Evolutionary conservation across 1,284 basidiomycete genomes (phyloP), one percentile per base, ranked within the genome.

Genomic region (Microbotryum violaceum): DNA sequence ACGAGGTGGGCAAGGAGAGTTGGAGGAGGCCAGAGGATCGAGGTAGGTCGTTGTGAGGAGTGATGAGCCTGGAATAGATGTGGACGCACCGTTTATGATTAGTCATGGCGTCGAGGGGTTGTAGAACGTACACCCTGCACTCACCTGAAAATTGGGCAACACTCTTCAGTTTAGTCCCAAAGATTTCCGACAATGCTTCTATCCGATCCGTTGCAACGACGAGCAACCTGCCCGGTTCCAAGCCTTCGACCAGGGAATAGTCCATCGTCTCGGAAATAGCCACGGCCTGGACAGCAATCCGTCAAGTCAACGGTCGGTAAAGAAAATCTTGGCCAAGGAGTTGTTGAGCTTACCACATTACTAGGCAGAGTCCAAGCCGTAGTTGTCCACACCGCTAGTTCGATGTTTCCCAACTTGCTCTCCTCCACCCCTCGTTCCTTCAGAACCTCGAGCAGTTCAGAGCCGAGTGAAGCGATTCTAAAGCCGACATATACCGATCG

Each of bases 291-390:
- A 21, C 49, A 49, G 57, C 25, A 31, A 57, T 56, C 47, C 49
- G 58, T 6, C 2, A 14, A 20, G 12, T 49, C 14, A 25, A 18
- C 18, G 10, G 6, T 6, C 12, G 0, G 18, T 5, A 2, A 66
- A 9, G 6, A 16, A 2, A 66, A 4, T 14, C 9, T 6, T n/a
- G 14, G n/a, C 46, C 31, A 16, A 12, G 2, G 14, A 67, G 31
- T 31, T 31, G 31, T 9, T 10, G 9, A 31, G 31, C 81, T 50
- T 69, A 90, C 91, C 87, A 94, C 91, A 73, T 99, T 98, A 1
- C 91, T 90, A 1, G 90, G 90, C 52, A 98, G 78, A 8, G 91
- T 97, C 94, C 94, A 99, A 0, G 96, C 91, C 0, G 94, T 98
- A 0, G 96, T 99, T 2, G 94, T 98, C 96, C 96, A 99, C n/a